Evolutionary conservation across 495 filamentous ascomycete genomes (phyloP), one percentile per base, ranked within the genome.

Genomic region (Geoglossum glabrum): DNA sequence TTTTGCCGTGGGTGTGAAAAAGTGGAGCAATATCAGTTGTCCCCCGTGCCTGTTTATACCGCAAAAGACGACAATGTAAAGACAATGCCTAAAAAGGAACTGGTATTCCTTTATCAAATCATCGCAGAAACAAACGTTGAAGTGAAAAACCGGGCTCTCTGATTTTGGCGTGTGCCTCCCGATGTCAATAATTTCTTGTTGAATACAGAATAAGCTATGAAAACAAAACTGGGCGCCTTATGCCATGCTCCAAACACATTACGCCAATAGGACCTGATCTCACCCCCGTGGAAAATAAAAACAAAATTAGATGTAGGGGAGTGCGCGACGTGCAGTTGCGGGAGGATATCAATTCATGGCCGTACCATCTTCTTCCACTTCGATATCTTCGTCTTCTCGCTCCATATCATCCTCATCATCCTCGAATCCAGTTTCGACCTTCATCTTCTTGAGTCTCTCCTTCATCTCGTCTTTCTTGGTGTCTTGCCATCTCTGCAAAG

Each of bases 401-500:
- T 43, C 52, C 26, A 64, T 63, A 23, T 64, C 64, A 23, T 71
- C 69, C 17, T 72, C 68, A 17, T 70, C 73, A 26, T 73, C 75
- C 54, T 76, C 75, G 28, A 81, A 84, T 31, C 72, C 73, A 26
- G 71, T 74, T 25, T 79, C 75, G 9, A 85, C 64, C 11, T 76
- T 73, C 21, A 70, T 72, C 11, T 74, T 71, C 59, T 67, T 70
- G 43, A 85, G 75, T 36, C 87, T 74, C 58, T 76, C 73, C 61
- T 84, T 80, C 81, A 90, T 85, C 47, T 87, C 82, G 51, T 87
- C 84, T 54, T 88, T 76, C 67, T 83, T 76, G 49, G 68, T 73
- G 62, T 90, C 82, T 72, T 98, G 92, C 92, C 90, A 98, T 60
- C 92, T 79, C 47, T 84, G 81, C 61, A 98, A 70, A 4, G 92